Evolutionary conservation across 495 filamentous ascomycete genomes (phyloP).

Genomic region (Lindgomyces ingoldianus): DNA sequence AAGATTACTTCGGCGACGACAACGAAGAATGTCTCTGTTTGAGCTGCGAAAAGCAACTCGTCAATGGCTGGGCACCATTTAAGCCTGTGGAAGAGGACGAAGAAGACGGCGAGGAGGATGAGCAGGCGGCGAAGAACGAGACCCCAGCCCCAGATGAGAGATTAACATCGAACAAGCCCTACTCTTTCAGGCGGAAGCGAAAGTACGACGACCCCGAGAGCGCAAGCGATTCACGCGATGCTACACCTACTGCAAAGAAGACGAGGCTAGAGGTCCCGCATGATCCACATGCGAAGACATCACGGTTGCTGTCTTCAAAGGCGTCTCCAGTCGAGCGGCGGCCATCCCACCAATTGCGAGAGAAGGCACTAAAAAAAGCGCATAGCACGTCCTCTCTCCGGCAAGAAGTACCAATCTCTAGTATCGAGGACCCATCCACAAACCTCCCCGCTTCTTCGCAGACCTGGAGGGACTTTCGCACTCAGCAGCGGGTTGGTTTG

Average conservation of each 20-base stretch:
- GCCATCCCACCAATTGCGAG: neutral
- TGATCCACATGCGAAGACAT: neutral
- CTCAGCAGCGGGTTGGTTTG: slow-evolving; percentile 30
- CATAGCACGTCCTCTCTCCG: slow-evolving; percentile 26
- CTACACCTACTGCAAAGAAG: slow-evolving; percentile 14
- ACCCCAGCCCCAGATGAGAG: slow-evolving; percentile 3
- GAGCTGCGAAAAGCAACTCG: slow-evolving; percentile 74
- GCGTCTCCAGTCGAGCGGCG: slow-evolving; percentile 11
- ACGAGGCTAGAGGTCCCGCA: slow-evolving; percentile 2
- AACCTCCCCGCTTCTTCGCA: slow-evolving; percentile 20
- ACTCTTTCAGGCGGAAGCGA: slow-evolving; percentile 39
- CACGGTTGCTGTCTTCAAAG: neutral
- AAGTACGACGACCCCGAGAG: slow-evolving; percentile 21
- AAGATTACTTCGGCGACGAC: slow-evolving; percentile 91
- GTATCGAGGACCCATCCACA: slow-evolving; percentile 30
- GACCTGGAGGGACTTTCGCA: slow-evolving; percentile 16
- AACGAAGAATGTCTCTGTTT: slow-evolving; percentile 94
- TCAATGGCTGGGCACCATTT: slow-evolving; percentile 75
- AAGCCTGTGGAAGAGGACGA: slow-evolving; percentile 22
- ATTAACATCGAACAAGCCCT: slow-evolving; percentile 1
- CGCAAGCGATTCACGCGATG: neutral
- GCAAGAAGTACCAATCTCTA: slow-evolving; percentile 31
- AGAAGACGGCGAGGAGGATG: slow-evolving; percentile 33
- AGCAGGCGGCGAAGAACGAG: slow-evolving; percentile 6
- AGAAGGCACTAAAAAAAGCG: slow-evolving; percentile 23